These are phyloP conservation scores for Lentinula sp. DNA, from an alignment of 768 basidiomycete genomes.

Conservation along the genomic window DNA sequence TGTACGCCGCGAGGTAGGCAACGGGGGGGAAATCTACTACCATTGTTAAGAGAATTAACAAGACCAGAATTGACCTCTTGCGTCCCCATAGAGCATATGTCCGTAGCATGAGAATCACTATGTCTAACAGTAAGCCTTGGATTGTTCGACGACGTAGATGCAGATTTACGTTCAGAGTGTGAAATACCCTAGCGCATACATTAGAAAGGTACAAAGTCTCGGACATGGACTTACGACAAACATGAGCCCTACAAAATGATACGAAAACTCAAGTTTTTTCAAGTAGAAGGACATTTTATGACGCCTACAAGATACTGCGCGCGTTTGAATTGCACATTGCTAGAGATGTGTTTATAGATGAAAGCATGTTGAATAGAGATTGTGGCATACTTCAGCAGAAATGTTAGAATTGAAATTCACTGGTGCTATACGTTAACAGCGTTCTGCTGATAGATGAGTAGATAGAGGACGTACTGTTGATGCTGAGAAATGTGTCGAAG, in stretches of 20 bases:
- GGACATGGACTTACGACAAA: background rate
- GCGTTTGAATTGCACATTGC: background rate
- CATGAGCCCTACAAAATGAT: background rate
- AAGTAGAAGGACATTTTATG: no score
- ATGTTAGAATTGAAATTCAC: background rate
- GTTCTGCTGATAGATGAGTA: background rate
- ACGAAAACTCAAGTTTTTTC: no score
- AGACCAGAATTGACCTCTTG: conserved; percentile 23
- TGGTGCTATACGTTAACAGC: background rate
- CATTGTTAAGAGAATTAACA: conserved; percentile 20
- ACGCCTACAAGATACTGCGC: background rate
- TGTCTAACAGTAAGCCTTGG: no score
- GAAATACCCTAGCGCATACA: background rate
- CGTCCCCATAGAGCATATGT: conserved; percentile 41
- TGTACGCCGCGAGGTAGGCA: no score
- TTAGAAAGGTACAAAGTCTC: no score
- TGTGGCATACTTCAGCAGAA: background rate
- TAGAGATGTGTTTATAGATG: background rate
- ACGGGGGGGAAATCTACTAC: conserved; percentile 7
- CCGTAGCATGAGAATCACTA: conserved; percentile 34
- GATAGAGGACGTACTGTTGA: background rate
- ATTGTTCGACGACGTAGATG: background rate
- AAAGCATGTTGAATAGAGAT: background rate
- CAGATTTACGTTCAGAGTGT: background rate
- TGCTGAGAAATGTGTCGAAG: conserved; percentile 18